These are phyloP conservation scores for Sinapis alba DNA, from an alignment of 441 rosid genomes.

Conservation along the genomic window DNA sequence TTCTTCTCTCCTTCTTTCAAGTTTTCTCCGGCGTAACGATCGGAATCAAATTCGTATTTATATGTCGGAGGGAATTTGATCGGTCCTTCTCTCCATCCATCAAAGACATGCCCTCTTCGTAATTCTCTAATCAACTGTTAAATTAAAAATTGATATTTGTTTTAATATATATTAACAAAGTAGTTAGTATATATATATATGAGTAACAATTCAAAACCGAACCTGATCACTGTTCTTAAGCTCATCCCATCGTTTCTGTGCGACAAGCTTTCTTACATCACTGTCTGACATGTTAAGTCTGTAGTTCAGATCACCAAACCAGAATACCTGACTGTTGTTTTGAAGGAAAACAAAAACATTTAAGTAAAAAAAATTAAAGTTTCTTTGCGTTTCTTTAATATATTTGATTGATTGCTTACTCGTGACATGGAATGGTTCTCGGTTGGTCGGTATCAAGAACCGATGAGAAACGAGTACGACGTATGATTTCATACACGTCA, in stretches of 20 bases:
- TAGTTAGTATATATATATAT: not conserved
- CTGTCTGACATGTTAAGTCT: constrained; percentile 78
- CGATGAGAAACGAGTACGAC: constrained; percentile 81
- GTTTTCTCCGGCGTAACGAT: constrained; percentile 76
- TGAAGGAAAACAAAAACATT: not conserved
- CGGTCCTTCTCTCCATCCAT: constrained; percentile 93
- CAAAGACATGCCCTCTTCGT: constrained; percentile 76
- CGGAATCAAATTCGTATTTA: constrained; percentile 84
- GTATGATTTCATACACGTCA: constrained; percentile 80
- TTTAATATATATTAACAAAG: constrained; percentile 14
- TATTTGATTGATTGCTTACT: constrained; percentile 57
- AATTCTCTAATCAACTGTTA: constrained; percentile 80
- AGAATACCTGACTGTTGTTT: constrained; percentile 86
- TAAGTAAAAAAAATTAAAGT: not conserved
- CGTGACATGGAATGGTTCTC: constrained; percentile 83
- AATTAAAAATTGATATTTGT: constrained; percentile 34
- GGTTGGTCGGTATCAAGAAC: constrained; percentile 75
- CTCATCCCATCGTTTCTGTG: constrained; percentile 76
- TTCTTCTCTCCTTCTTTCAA: constrained; percentile 85
- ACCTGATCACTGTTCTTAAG: constrained; percentile 86
- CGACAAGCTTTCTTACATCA: constrained; percentile 77
- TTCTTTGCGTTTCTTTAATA: not conserved
- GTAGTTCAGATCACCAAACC: constrained; percentile 99
- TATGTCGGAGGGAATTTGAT: constrained; percentile 94
- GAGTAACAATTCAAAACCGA: constrained; percentile 13